Conservation (phyloP, 2,329 filamentous ascomycete species). For the Scleromitrula shiraiana region DNA sequence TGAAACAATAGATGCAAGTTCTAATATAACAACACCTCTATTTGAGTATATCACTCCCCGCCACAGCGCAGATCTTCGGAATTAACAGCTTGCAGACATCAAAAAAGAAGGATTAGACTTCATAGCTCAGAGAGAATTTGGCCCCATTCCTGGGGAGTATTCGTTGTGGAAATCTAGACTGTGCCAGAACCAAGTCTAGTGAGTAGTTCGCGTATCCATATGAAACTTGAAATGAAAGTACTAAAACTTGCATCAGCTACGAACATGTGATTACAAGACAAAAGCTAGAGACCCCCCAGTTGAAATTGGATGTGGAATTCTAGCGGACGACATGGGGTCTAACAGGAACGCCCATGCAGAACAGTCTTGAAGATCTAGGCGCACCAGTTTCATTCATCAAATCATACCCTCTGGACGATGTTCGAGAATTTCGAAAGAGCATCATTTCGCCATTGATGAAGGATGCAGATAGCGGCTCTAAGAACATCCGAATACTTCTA, state of each 20-base stretch:
- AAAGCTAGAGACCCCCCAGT: constrained; percentile 47
- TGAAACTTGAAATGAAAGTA: too few relatives aligned
- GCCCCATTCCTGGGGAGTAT: constrained; percentile 26
- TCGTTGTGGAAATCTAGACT: constrained; percentile 28
- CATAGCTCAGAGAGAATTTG: constrained; percentile 33
- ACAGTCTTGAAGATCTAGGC: constrained; percentile 28
- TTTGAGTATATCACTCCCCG: not conserved
- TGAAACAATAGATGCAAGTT: not conserved
- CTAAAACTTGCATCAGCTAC: too few relatives aligned
- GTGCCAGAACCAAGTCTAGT: constrained; percentile 20
- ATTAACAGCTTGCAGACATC: not conserved
- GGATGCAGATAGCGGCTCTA: constrained; percentile 19
- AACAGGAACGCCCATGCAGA: constrained; percentile 25
- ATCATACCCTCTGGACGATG: constrained; percentile 7
- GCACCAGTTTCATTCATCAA: constrained; percentile 24
- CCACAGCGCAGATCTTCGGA: too few relatives aligned
- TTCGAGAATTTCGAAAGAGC: constrained; percentile 11
- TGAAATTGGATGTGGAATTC: constrained; percentile 53
- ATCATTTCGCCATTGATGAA: constrained; percentile 17
- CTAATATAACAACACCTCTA: not conserved
- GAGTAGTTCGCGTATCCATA: constrained; percentile 1
- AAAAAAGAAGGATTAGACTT: constrained; percentile 30
- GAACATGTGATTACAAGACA: constrained; percentile 75
- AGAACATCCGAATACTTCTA: constrained; percentile 30
- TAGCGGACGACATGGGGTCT: constrained; percentile 43